Conservation (phyloP, 2,329 filamentous ascomycete genomes). For the Ascochyta koolunga region DNA sequence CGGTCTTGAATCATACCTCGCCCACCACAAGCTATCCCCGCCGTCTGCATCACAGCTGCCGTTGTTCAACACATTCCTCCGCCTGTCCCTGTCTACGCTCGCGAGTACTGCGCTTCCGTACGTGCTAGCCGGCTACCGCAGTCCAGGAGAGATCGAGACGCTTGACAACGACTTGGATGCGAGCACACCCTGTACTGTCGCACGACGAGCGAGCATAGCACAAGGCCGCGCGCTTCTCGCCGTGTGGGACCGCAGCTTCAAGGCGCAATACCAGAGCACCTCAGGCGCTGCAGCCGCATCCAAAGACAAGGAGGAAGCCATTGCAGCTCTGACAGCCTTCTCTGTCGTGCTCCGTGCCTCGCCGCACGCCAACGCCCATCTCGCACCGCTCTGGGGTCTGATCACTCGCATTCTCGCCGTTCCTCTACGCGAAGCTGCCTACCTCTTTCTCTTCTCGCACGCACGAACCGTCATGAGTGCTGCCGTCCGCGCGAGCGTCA, state of each 20-base stretch:
- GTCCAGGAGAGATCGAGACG: slow-evolving; percentile 57
- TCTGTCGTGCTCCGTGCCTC: slow-evolving; percentile 38
- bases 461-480: slow-evolving; percentile 78
- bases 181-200: slow-evolving; percentile 78
- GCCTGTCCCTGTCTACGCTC: slow-evolving; percentile 72
- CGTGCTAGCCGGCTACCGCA: slow-evolving; percentile 69
- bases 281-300: not conserved
- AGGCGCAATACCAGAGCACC: slow-evolving; percentile 31
- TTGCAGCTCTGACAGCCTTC: slow-evolving; percentile 37
- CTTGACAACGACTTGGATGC: slow-evolving; percentile 81
- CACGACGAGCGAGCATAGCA: slow-evolving; percentile 73
- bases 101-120: slow-evolving; percentile 77
- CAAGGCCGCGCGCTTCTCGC: slow-evolving; percentile 77
- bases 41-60: slow-evolving; percentile 40
- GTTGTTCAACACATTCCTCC: slow-evolving; percentile 70
- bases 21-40: slow-evolving; percentile 61
- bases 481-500: slow-evolving; percentile 75
- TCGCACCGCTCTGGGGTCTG: slow-evolving; percentile 73
- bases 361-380: slow-evolving; percentile 59
- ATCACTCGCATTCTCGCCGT: slow-evolving; percentile 69
- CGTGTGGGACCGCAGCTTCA: slow-evolving; percentile 77
- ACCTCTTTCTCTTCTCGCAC: slow-evolving; percentile 78
- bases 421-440: slow-evolving; percentile 67
- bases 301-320: slow-evolving; percentile 13
- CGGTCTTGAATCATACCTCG: slow-evolving; percentile 81